A percentile compares a stretch with the other conserved stretches of the same genome.
These are phyloP conservation scores for Somion occarium DNA, from an alignment of 1,284 basidiomycete species.

Conservation along the genomic window DNA sequence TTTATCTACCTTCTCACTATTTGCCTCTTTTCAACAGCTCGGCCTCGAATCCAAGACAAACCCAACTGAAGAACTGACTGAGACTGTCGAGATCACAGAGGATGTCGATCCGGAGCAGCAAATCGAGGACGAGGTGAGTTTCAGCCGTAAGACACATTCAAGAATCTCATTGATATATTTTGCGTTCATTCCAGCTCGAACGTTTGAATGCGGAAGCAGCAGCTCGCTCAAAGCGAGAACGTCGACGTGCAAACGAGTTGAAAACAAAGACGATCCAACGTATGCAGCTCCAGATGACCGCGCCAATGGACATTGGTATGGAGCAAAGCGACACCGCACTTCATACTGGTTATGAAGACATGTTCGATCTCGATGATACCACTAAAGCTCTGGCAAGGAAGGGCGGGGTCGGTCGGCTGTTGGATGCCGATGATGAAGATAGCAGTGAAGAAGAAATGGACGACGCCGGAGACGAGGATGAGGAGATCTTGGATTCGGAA, in stretches of 20 bases:
- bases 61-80: slow-evolving; percentile 68
- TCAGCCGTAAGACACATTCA: neutral
- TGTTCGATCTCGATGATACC: slow-evolving; percentile 78
- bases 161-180: neutral
- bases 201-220: slow-evolving; percentile 77
- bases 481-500: slow-evolving; percentile 57
- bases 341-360: slow-evolving; percentile 68
- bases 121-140: slow-evolving; percentile 79
- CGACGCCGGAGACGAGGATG: slow-evolving; percentile 38
- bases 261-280: slow-evolving; percentile 87
- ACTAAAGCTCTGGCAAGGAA: slow-evolving; percentile 45
- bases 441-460: slow-evolving; percentile 40
- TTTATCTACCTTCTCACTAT: neutral
- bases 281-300: slow-evolving; percentile 97
- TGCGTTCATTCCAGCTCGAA: slow-evolving; percentile 64
- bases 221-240: slow-evolving; percentile 76
- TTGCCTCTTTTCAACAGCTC: slow-evolving; percentile 43
- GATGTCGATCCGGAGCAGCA: slow-evolving; percentile 83
- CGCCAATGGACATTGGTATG: slow-evolving; percentile 92
- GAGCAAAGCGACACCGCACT: slow-evolving; percentile 78
- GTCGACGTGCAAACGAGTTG: slow-evolving; percentile 86
- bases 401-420: slow-evolving; percentile 40
- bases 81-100: slow-evolving; percentile 72
- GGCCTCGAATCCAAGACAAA: slow-evolving; percentile 81
- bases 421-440: slow-evolving; percentile 45